Base-by-base conservation (phyloP, 805 yeast species). In the Ascoidea tarda region DNA sequence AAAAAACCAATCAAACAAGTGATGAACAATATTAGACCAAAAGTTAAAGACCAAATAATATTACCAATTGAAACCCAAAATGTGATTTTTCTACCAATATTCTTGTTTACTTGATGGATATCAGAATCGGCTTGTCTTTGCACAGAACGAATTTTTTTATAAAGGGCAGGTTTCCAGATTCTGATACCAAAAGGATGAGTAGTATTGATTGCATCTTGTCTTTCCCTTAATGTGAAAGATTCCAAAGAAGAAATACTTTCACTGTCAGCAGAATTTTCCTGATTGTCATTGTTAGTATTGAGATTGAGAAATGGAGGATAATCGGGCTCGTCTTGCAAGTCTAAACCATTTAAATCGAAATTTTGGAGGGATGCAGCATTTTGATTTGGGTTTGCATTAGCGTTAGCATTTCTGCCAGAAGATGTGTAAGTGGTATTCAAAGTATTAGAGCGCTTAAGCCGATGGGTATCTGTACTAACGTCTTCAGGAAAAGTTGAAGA, bases 161-260 rank as follows among this genome's bases (percentile, higher is more conserved):
- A 93, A 53, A 93, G 71, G 2, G 98, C 96, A 1, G 99, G 99
- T 63, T 93, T 93, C 99, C 99, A 93, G 60, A 93, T 87, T 66
- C 96, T 84, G 49, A 93, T 91, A 75, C 99, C 99, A 62, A 93
- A 93, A 0, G 99, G 99, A 71, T 93, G 99, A 5, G 97, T 89
- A 51, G 86, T 82, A 63, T 93, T 93, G 63, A 93, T 93, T 14
- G 99, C 99, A 59, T 87, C 90, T 66, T 93, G 99, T 58, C 97
- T 81, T 59, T 90, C 96, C 55, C 93, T 75, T 52, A 91, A 73
- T 5, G 96, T 93, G 63, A 86, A 83, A 5, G 96, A 84, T 65
- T 91, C 97, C 32, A 78, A 63, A 0, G 95, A 80, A 1, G 76
- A 64, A 1, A 63, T 53, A 5, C 77, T 68, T 32, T 74, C 76